Base-by-base conservation (phyloP, 495 filamentous ascomycete species). In the Trichocladium uniseriatum region DNA sequence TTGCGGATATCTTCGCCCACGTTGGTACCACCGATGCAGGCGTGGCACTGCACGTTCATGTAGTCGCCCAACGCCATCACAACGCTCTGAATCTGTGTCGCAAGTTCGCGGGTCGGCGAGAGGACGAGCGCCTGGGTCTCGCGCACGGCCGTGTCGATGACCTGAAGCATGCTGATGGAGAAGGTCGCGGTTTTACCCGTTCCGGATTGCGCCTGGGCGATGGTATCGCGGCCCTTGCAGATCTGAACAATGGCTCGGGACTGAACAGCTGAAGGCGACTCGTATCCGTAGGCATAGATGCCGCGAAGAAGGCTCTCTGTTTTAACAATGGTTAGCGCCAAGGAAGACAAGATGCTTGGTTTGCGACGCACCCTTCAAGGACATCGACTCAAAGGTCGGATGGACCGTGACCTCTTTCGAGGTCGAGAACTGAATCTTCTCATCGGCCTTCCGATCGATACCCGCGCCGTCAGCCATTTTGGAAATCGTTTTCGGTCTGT, bases 151-250 rank as follows among this genome's bases (percentile, higher is more conserved):
- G 87, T 80, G 73, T 98, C 92, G 70, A 97, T 84, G 74, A 95
- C 94, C 79, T 98, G 92, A 42, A 98, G 83, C 64, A 95, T 88
- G 63, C 88, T 92, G 72, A 98, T 91, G 47, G 92, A 95, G 81
- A 98, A 98, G 56, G 92, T 98, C 53, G 92, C 92, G 56, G 92
- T 98, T 79, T 98, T 98, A 73, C 92, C 92, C 62, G 92, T 98
- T 75, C 92, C 92, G 56, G 92, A 98, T 73, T 98, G 92, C n/a
- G 92, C 92, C 68, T 99, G 92, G 29, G 92, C 92, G 66, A 99
- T 99, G 43, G 89, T 94, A 65, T 99, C 92, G 66, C 89, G 88
- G 52, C 91, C 92, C 73, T 95, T 97, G 79, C 90, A 96, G 62
- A 98, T 89, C 68, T 96, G 91, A 54, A 97, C 90, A 62, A 98